These are phyloP conservation scores for Globisporangium perplexum DNA, from an alignment of 352 stramenopile species.

Conservation along the genomic window DNA sequence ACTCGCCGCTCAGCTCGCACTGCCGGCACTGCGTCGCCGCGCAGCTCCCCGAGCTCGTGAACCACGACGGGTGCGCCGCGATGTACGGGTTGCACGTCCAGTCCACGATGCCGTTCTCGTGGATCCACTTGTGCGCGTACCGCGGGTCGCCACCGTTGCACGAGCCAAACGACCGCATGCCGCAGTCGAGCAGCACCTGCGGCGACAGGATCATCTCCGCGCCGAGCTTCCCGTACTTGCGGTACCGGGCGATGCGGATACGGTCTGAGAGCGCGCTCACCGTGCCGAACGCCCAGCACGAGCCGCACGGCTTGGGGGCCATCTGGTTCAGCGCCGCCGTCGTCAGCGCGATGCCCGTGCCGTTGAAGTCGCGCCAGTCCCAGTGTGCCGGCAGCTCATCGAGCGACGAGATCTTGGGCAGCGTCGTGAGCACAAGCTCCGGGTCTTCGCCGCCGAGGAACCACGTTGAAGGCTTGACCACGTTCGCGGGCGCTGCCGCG, in stretches of 20 bases:
- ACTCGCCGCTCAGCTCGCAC: conserved; percentile 55
- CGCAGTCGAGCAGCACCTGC: conserved; percentile 67
- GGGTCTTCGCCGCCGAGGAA: conserved; percentile 62
- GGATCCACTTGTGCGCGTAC: conserved; percentile 82
- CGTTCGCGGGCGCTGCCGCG: too few relatives aligned
- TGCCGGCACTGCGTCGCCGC: conserved; percentile 60
- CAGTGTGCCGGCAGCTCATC: conserved; percentile 60
- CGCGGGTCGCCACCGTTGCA: conserved; percentile 72
- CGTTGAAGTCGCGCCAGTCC: conserved; percentile 79
- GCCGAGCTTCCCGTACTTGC: conserved; percentile 47
- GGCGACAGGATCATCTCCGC: conserved; percentile 61
- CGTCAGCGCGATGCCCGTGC: conserved; percentile 66
- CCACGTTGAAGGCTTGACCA: conserved; percentile 46
- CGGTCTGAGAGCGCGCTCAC: conserved; percentile 69
- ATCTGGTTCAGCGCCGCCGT: conserved; percentile 80
- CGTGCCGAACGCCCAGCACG: conserved; percentile 75
- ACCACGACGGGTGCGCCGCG: conserved; percentile 70
- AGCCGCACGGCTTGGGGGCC: conserved; percentile 65
- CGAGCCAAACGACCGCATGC: conserved; percentile 77
- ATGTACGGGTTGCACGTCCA: conserved; percentile 82
- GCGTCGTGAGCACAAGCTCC: conserved; percentile 34
- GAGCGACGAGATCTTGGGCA: conserved; percentile 43
- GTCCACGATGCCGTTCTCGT: conserved; percentile 79
- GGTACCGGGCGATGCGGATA: conserved; percentile 64
- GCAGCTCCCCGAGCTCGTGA: conserved; percentile 43